Evolutionary conservation across 768 basidiomycete genomes (phyloP).

Genomic region (Agrocybe praecox): DNA sequence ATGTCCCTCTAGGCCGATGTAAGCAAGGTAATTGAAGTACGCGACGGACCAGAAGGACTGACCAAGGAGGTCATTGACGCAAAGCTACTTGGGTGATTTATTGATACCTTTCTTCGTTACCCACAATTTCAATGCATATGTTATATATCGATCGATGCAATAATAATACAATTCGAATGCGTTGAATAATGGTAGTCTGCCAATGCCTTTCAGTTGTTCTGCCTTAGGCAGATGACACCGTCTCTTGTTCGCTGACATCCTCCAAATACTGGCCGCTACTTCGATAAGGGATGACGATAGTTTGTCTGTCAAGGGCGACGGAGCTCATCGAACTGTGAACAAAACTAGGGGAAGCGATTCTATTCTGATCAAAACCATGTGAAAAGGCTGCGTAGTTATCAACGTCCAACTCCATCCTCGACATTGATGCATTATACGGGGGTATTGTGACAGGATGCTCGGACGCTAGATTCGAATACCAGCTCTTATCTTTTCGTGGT

Average conservation of each 20-base stretch:
- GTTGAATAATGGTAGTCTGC: neutral
- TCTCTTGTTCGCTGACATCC: neutral
- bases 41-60: conserved; percentile 80
- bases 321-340: neutral
- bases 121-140: neutral
- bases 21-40: conserved; percentile 78
- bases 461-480: neutral
- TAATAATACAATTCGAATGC: neutral
- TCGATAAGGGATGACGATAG: neutral
- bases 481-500: neutral
- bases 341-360: neutral
- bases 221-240: no score
- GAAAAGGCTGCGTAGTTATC: neutral
- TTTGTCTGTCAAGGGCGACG: neutral
- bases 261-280: neutral
- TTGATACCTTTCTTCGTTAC: neutral
- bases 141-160: neutral
- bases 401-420: neutral
- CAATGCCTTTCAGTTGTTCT: neutral
- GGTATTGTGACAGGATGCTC: neutral
- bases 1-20: conserved; percentile 60
- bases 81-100: conserved; percentile 31
- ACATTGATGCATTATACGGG: no score
- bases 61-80: conserved; percentile 74
- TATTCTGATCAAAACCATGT: neutral